Conservation (phyloP, 306 rosid genomes). For the Lablab purpureus region DNA sequence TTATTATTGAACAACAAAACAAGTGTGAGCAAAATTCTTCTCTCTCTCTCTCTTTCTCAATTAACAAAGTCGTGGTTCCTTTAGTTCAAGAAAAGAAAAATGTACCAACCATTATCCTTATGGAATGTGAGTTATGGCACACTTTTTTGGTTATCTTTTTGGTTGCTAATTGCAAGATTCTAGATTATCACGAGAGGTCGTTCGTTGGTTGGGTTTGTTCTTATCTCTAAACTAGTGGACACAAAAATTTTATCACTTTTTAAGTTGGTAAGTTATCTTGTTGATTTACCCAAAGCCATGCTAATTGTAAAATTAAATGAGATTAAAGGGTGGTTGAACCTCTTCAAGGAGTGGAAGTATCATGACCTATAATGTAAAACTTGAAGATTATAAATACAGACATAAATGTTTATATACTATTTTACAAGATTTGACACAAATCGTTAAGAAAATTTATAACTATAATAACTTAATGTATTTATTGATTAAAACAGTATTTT, state of each 20-base stretch:
- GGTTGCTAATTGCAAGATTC: conserved; percentile 28
- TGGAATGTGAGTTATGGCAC: conserved; percentile 35
- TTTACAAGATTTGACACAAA: not conserved
- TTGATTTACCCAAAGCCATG: conserved; percentile 5
- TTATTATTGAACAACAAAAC: not conserved
- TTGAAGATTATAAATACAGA: too few species aligned
- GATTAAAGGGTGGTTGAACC: not conserved
- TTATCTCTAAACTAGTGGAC: conserved; percentile 34
- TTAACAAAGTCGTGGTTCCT: not conserved
- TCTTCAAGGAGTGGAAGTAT: not conserved
- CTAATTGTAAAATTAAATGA: too few species aligned
- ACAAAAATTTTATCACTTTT: not conserved
- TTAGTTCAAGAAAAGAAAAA: conserved; percentile 5
- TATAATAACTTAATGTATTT: not conserved
- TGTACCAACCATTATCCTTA: conserved; percentile 18
- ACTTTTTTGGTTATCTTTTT: conserved; percentile 3
- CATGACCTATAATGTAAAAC: too few species aligned
- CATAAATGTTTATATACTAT: too few species aligned
- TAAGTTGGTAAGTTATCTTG: conserved; percentile 25
- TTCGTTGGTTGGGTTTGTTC: not conserved
- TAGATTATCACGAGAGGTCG: not conserved
- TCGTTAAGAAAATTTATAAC: not conserved
- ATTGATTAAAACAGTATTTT: not conserved
- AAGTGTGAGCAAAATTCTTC: not conserved
- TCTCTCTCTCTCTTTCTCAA: not conserved